These are phyloP conservation scores for Grosmannia huntii DNA, from an alignment of 2,329 filamentous ascomycete species.

Conservation along the genomic window DNA sequence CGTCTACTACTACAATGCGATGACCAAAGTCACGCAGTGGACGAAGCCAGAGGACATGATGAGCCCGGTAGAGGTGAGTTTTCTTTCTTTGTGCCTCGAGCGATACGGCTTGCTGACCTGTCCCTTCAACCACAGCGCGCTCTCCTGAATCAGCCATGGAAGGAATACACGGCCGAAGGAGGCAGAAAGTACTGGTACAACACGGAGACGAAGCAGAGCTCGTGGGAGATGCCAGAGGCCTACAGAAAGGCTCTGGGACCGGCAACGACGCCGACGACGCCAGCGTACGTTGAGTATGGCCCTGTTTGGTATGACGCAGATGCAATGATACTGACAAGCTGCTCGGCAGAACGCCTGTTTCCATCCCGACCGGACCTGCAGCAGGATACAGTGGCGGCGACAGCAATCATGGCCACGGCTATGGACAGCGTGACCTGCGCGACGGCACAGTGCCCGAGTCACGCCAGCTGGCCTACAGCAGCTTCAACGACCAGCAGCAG, in stretches of 20 bases:
- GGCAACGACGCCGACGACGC: conserved; percentile 29
- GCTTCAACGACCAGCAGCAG: neutral
- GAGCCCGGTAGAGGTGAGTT: conserved; percentile 60
- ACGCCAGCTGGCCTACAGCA: conserved; percentile 35
- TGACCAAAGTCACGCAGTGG: conserved; percentile 87
- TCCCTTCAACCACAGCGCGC: conserved; percentile 47
- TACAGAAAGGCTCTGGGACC: conserved; percentile 65
- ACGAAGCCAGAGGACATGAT: conserved; percentile 84
- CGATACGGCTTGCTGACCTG: neutral
- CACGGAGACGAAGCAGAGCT: conserved; percentile 78
- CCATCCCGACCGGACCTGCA: conserved; percentile 22
- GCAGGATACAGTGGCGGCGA: conserved; percentile 15
- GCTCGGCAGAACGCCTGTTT: conserved; percentile 16
- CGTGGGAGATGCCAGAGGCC: conserved; percentile 83
- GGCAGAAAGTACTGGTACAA: conserved; percentile 95
- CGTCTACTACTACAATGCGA: conserved; percentile 80
- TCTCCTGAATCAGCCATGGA: conserved; percentile 75
- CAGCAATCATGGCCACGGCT: conserved; percentile 6
- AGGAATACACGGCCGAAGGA: conserved; percentile 76
- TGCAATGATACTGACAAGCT: neutral
- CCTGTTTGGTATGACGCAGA: neutral
- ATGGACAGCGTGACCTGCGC: conserved; percentile 6
- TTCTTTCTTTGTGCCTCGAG: neutral
- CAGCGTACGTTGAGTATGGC: conserved; percentile 22
- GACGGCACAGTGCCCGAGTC: conserved; percentile 34